Percentiles rank a stretch among this genome's conserved stretches.
phyloP scores from a whole-genome alignment of 2,329 filamentous ascomycete species.

The Colletotrichum karsti region DNA sequence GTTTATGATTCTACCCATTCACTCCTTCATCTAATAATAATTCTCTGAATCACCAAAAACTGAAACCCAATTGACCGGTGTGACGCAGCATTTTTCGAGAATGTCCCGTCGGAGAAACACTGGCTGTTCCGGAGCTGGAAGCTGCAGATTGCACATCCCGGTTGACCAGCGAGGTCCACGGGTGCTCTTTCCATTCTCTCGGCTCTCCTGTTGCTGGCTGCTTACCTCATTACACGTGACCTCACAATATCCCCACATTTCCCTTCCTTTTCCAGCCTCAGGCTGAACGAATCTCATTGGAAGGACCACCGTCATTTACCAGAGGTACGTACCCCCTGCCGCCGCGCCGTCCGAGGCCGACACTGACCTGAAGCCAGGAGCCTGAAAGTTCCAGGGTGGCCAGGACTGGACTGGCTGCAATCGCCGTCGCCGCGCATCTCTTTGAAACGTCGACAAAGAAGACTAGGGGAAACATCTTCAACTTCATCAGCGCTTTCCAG shows the following conservation, averaged over 20 bases:
- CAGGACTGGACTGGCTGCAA: conserved; percentile 16
- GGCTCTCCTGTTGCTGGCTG: background rate
- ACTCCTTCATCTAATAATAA: background rate
- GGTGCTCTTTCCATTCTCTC: background rate
- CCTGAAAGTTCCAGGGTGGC: conserved; percentile 30
- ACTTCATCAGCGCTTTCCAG: conserved; percentile 4
- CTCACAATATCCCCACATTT: background rate
- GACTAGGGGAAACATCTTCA: background rate
- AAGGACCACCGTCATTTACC: background rate
- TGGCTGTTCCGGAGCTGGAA: conserved; percentile 1
- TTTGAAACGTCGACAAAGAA: conserved; percentile 30
- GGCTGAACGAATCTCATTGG: background rate
- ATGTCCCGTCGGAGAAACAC: background rate
- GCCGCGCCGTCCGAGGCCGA: conserved; percentile 23
- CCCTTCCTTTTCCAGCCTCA: background rate
- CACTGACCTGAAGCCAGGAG: conserved; percentile 17
- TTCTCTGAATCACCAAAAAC: background rate
- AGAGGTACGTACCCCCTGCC: conserved; percentile 22
- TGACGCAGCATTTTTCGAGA: background rate
- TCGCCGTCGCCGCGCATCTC: conserved; percentile 14
- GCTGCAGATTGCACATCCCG: background rate
- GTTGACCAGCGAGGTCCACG: background rate
- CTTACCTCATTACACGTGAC: background rate
- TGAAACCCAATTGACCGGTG: background rate
- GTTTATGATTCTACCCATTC: background rate